Evolutionary conservation across 805 yeast genomes (phyloP).

Genomic region (Candida pini): DNA sequence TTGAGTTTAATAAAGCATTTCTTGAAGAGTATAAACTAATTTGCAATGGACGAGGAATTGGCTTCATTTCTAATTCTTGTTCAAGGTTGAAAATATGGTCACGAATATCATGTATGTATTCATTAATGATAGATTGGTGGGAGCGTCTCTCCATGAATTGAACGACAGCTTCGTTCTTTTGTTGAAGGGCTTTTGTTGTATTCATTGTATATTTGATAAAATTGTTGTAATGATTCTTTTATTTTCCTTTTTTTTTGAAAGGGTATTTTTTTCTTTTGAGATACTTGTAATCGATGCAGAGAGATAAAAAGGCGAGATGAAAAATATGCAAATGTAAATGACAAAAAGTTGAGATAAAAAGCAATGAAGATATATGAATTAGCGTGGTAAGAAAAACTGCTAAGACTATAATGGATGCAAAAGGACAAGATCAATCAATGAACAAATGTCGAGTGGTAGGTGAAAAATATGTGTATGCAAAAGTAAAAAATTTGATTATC

Average conservation of each 20-base stretch:
- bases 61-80: conserved; percentile 25
- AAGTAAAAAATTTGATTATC: too few relatives aligned
- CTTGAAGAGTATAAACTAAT: conserved; percentile 16
- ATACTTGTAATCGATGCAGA: background rate
- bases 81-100: conserved; percentile 21
- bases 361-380: too few relatives aligned
- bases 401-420: too few relatives aligned
- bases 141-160: conserved; percentile 24
- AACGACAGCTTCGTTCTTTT: conserved; percentile 12
- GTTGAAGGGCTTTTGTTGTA: conserved; percentile 1
- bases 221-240: background rate
- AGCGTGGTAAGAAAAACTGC: too few relatives aligned
- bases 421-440: too few relatives aligned
- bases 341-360: too few relatives aligned
- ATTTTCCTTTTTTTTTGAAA: background rate
- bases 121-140: conserved; percentile 22
- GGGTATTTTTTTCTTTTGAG: background rate
- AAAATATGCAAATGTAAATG: too few relatives aligned
- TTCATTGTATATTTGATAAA: background rate
- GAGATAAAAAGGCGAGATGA: too few relatives aligned
- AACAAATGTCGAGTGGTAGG: too few relatives aligned
- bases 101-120: conserved; percentile 25
- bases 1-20: conserved; percentile 24
- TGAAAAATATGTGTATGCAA: too few relatives aligned
- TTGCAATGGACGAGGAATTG: conserved; percentile 23